Percentiles rank a stretch among this genome's conserved stretches.
Conservation (phyloP, 371 early-diverging fungal genomes). For the Mortierella sp. region DNA sequence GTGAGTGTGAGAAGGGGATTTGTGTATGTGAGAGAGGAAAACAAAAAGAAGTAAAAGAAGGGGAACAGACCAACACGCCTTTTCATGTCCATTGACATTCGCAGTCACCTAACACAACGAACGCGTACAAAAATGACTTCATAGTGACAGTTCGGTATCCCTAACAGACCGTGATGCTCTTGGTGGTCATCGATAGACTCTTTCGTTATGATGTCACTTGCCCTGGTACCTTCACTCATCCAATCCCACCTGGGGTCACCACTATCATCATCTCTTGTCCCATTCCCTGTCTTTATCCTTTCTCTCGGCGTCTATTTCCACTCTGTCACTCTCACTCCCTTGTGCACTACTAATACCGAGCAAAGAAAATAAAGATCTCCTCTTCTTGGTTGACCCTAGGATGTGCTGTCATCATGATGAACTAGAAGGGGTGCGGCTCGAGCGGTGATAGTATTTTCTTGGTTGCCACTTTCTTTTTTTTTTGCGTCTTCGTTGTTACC, state of each 20-base stretch:
- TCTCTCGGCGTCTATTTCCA: too few relatives aligned
- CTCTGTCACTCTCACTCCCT: not conserved
- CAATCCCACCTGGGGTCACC: not conserved
- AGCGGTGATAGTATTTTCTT: not conserved
- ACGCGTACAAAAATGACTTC: constrained; percentile 6
- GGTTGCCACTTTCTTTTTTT: not conserved
- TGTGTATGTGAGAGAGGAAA: not conserved
- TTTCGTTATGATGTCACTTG: not conserved
- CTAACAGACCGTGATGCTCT: not conserved
- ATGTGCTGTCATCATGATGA: constrained; percentile 3
- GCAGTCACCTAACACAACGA: not conserved
- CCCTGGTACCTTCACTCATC: not conserved
- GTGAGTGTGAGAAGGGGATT: not conserved
- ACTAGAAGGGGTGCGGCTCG: not conserved
- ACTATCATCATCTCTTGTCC: not conserved
- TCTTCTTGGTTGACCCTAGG: too few relatives aligned
- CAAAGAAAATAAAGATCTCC: not conserved
- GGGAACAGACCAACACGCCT: not conserved
- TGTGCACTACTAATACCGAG: not conserved
- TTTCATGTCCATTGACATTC: too few relatives aligned
- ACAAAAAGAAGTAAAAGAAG: not conserved
- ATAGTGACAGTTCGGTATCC: not conserved
- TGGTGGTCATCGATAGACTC: not conserved
- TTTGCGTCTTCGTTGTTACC: too few relatives aligned
- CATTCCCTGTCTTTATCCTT: not conserved